These are phyloP conservation scores for Sporothrix curviconia DNA, from an alignment of 2,329 filamentous ascomycete genomes.

Conservation along the genomic window DNA sequence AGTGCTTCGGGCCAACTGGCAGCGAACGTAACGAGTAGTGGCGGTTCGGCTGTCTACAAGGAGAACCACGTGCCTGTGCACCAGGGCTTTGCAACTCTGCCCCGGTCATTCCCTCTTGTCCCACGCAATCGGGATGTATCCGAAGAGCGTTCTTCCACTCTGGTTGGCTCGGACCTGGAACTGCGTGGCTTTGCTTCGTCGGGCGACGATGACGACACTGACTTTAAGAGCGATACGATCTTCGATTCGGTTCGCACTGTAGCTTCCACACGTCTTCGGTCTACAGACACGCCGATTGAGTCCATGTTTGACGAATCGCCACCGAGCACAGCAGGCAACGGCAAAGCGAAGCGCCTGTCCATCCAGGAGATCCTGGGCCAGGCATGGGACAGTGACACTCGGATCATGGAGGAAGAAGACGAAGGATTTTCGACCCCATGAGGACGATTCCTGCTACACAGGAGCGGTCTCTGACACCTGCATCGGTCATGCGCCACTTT, in stretches of 20 bases:
- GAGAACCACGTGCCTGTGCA: not conserved
- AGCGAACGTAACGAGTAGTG: not conserved
- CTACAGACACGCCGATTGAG: slow-evolving; percentile 65
- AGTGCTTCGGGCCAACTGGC: slow-evolving; percentile 28
- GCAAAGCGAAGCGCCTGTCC: slow-evolving; percentile 48
- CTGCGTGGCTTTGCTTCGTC: slow-evolving; percentile 53
- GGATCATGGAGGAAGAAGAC: slow-evolving; percentile 59
- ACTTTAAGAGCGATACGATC: slow-evolving; percentile 68
- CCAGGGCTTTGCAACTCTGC: slow-evolving; percentile 18
- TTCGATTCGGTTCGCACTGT: slow-evolving; percentile 71
- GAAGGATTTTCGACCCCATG: slow-evolving; percentile 50
- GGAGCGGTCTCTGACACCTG: not conserved
- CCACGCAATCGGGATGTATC: slow-evolving; percentile 35
- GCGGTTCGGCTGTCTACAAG: not conserved
- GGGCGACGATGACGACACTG: slow-evolving; percentile 70
- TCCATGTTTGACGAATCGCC: slow-evolving; percentile 78
- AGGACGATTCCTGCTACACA: slow-evolving; percentile 20
- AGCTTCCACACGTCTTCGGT: slow-evolving; percentile 59
- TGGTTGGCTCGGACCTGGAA: slow-evolving; percentile 63
- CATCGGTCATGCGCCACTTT: slow-evolving; percentile 4
- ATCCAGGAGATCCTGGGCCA: slow-evolving; percentile 53
- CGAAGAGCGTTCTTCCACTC: slow-evolving; percentile 54
- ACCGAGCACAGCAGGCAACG: slow-evolving; percentile 48
- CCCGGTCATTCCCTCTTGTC: slow-evolving; percentile 27
- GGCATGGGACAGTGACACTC: slow-evolving; percentile 48